Evolutionary conservation across 1,284 basidiomycete genomes (phyloP), one percentile per base, ranked within the genome.

Genomic region (Boletus sp.): DNA sequence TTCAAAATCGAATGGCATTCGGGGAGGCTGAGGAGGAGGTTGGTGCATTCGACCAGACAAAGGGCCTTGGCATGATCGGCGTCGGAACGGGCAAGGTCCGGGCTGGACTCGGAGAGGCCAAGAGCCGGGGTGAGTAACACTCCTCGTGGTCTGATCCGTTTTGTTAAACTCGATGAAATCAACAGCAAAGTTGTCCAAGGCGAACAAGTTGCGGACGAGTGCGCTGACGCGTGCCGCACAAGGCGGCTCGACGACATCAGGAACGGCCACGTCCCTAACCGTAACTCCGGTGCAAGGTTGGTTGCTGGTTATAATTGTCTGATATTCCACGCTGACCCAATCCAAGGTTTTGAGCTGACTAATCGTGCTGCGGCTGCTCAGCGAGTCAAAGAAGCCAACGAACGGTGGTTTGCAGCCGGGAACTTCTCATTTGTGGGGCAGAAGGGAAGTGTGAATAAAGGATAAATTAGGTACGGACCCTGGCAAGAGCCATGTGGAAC

Each of bases 41-140:
- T 24, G 95, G 94, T 41, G 93, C 94, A 22, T 97, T 95, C 70
- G 97, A 98, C 76, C 90, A 98, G 80, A 95, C 93, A 13, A 92
- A 95, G 76, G 97, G 97, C 7, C 76, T 99, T 70, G 97, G 97
- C 63, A 98, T 99, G 95, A 93, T 98, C 63, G 94, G 94, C 47
- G 83, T 81, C 53, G 78, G 84, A 20, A 88, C 88, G 18, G 96
- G 96, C 35, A 92, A 91, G 74, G 89, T 99, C 48, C 82, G 96
- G 56, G 95, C 94, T 11, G 88, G 88, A 51, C 75, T 84, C 48
- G 94, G 89, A 57, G 95, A 98, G 73, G 83, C 90, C 33, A 91
- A 92, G 77, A 94, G 86, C 75, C 88, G 90, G 79, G 92, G 92
- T 93, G 63, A 60, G 84, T 76, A 44, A 24, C 53, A 55, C 51